Percentiles rank a stretch among this genome's conserved stretches.
phyloP scores from a whole-genome alignment of 345 rosid genomes.

The Citrus glauca region DNA sequence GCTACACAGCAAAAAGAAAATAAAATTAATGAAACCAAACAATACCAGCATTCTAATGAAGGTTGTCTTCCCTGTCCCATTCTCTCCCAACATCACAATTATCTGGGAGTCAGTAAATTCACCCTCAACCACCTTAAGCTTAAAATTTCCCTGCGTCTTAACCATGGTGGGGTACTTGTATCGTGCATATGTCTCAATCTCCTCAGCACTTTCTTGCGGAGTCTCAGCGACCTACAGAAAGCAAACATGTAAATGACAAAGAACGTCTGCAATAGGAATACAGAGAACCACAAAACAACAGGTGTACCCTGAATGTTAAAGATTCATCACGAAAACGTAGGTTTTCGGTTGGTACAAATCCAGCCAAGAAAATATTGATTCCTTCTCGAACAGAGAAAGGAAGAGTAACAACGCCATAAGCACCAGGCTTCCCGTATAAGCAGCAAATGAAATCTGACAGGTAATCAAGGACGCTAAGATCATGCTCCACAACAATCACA shows the following conservation, averaged over 20 bases:
- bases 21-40: constrained; percentile 1
- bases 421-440: constrained; percentile 98
- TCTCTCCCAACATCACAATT: constrained; percentile 96
- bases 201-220: constrained; percentile 88
- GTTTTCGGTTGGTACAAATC: constrained; percentile 94
- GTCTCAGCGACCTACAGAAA: constrained; percentile 91
- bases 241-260: constrained; percentile 8
- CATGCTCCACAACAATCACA: constrained; percentile 99
- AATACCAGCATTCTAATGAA: constrained; percentile 97
- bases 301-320: constrained; percentile 78
- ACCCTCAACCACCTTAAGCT: constrained; percentile 77
- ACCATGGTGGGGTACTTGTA: constrained; percentile 91
- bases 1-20: not conserved
- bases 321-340: constrained; percentile 93
- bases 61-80: constrained; percentile 98
- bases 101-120: constrained; percentile 99
- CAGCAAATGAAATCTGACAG: constrained; percentile 97
- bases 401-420: constrained; percentile 96
- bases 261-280: not conserved
- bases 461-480: constrained; percentile 94
- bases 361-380: constrained; percentile 92
- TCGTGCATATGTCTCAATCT: constrained; percentile 90
- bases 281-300: not conserved
- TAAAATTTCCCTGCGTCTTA: constrained; percentile 85
- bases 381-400: constrained; percentile 99